These are phyloP conservation scores for Elaeis oleifera DNA, from an alignment of 202 grass and related monocot species.

Conservation along the genomic window DNA sequence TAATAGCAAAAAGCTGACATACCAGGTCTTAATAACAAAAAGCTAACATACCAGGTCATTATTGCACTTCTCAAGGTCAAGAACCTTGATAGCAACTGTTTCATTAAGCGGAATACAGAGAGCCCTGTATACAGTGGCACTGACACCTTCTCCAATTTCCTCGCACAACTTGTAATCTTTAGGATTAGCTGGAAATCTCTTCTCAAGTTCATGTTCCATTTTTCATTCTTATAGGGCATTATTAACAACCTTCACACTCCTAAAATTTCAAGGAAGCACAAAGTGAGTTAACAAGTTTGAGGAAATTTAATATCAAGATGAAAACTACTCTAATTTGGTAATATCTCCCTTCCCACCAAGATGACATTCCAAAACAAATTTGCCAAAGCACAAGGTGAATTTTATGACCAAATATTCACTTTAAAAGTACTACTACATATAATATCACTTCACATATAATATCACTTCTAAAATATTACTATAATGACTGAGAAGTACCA, in stretches of 20 bases:
- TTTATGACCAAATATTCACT: too few relatives aligned
- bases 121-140: slow-evolving; percentile 81
- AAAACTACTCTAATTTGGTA: too few relatives aligned
- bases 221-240: slow-evolving; percentile 44
- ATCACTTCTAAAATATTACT: too few relatives aligned
- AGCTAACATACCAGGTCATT: slow-evolving; percentile 61
- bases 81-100: slow-evolving; percentile 91
- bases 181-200: slow-evolving; percentile 52
- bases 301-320: background rate
- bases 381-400: too few relatives aligned
- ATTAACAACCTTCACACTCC: slow-evolving; percentile 27
- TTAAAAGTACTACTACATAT: too few relatives aligned
- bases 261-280: slow-evolving; percentile 30
- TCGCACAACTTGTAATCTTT: slow-evolving; percentile 89
- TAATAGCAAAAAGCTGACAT: background rate
- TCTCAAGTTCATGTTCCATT: slow-evolving; percentile 48
- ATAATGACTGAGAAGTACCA: too few relatives aligned
- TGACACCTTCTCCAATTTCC: slow-evolving; percentile 95
- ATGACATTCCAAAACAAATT: too few relatives aligned
- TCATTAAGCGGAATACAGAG: slow-evolving; percentile 66
- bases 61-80: slow-evolving; percentile 92
- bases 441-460: too few relatives aligned
- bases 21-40: slow-evolving; percentile 43
- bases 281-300: slow-evolving; percentile 21
- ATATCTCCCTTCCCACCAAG: too few relatives aligned